These are phyloP conservation scores for Paxillus ammoniavirescens DNA, from an alignment of 768 basidiomycete genomes.

Conservation along the genomic window DNA sequence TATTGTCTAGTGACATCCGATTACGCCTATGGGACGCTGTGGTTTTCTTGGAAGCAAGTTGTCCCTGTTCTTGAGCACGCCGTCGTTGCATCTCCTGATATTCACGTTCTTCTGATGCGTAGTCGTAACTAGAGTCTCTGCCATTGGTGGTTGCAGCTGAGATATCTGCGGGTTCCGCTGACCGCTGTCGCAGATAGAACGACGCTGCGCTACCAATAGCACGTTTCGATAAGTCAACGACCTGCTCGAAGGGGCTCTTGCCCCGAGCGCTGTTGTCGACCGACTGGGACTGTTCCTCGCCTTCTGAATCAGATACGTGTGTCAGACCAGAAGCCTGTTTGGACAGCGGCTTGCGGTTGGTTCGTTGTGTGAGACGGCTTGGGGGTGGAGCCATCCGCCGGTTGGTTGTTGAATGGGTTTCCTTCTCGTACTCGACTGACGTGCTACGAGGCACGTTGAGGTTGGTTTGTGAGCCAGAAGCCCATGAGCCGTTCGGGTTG, in stretches of 20 bases:
- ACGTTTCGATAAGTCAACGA: conserved; percentile 54
- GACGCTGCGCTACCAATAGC: conserved; percentile 51
- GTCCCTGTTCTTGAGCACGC: conserved; percentile 19
- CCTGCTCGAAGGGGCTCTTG: conserved; percentile 68
- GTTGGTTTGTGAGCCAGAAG: conserved; percentile 51
- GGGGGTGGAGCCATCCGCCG: conserved; percentile 68
- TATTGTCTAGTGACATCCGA: conserved; percentile 75
- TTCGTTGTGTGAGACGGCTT: conserved; percentile 37
- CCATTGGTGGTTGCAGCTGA: conserved; percentile 38
- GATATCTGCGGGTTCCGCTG: conserved; percentile 50
- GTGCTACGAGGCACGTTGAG: conserved; percentile 63
- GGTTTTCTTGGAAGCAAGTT: conserved; percentile 33
- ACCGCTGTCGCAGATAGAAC: conserved; percentile 64
- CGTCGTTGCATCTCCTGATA: conserved; percentile 41
- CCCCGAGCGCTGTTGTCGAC: conserved; percentile 44
- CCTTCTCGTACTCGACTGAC: conserved; percentile 77
- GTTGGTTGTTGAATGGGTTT: conserved; percentile 49
- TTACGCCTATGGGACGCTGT: conserved; percentile 44
- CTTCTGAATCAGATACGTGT: conserved; percentile 70
- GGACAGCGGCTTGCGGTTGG: conserved; percentile 47
- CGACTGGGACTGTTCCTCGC: conserved; percentile 41
- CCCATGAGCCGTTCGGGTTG: conserved; percentile 67
- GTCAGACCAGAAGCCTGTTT: conserved; percentile 50
- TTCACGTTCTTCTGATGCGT: conserved; percentile 71
- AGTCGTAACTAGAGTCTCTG: conserved; percentile 65